phyloP scores from a whole-genome alignment of 257 asterid species.

The Scutellaria barbata region DNA sequence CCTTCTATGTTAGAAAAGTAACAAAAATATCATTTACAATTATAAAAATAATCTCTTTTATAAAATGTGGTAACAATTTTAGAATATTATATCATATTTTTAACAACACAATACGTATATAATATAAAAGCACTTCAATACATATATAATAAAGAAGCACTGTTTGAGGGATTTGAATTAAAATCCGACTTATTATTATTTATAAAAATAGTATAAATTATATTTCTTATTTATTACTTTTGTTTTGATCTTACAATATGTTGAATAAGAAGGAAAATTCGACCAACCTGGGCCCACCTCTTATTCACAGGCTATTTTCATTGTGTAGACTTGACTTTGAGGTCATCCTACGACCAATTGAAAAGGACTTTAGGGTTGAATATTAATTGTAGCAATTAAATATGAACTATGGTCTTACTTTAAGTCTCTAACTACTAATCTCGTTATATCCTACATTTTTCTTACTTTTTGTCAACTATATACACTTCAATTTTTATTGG shows the following conservation, averaged over 20 bases:
- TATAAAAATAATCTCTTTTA: too few species aligned
- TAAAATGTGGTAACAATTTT: too few species aligned
- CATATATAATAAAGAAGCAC: too few species aligned
- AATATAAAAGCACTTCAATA: too few species aligned
- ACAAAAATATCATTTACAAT: too few species aligned
- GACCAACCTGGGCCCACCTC: constrained; percentile 18
- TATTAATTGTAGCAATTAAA: background rate
- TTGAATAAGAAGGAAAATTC: constrained; percentile 2
- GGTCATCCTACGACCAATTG: constrained; percentile 29
- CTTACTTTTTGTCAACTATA: constrained; percentile 4
- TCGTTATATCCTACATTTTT: background rate
- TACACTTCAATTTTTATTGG: background rate
- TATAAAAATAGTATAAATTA: background rate
- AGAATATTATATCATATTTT: too few species aligned
- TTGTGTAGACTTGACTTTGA: constrained; percentile 39
- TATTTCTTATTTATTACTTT: background rate
- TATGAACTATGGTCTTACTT: constrained; percentile 11
- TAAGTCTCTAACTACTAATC: constrained; percentile 7
- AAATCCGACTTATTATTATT: too few species aligned
- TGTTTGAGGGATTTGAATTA: too few species aligned
- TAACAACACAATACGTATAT: too few species aligned
- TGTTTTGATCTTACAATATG: background rate
- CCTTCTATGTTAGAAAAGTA: too few species aligned
- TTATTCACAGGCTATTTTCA: constrained; percentile 27
- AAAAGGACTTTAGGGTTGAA: constrained; percentile 25